These are phyloP conservation scores for Mercurialis annua DNA, from an alignment of 345 rosid genomes.

Conservation along the genomic window DNA sequence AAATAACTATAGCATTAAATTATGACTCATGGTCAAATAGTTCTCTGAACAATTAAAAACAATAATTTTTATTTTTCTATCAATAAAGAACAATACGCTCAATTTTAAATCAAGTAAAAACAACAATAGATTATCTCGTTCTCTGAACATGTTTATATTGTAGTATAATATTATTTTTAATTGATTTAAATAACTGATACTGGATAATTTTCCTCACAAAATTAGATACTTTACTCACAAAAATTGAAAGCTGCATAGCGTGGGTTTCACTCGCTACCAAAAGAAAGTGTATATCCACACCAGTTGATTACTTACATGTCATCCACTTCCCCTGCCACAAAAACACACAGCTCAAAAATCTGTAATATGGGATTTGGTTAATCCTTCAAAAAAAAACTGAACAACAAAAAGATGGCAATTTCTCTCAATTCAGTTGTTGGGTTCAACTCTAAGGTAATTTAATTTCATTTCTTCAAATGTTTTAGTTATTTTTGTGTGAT, in stretches of 20 bases:
- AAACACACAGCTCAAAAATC: background rate
- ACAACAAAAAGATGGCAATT: slow-evolving; percentile 34
- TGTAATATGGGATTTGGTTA: slow-evolving; percentile 17
- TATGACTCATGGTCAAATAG: too few relatives aligned
- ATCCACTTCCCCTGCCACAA: slow-evolving; percentile 17
- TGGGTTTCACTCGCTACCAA: slow-evolving; percentile 15
- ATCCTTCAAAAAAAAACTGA: slow-evolving; percentile 12
- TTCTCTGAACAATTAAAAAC: too few relatives aligned
- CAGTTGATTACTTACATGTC: slow-evolving; percentile 1
- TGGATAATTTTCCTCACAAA: too few relatives aligned
- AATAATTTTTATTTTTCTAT: too few relatives aligned
- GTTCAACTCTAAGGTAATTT: slow-evolving; percentile 31
- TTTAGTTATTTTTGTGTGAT: background rate
- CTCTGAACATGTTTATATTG: too few relatives aligned
- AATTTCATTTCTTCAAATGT: background rate
- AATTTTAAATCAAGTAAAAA: too few relatives aligned
- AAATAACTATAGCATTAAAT: too few relatives aligned
- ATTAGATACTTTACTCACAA: too few relatives aligned
- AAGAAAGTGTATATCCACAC: background rate
- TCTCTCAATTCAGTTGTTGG: slow-evolving; percentile 38
- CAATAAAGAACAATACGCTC: too few relatives aligned
- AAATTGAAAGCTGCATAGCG: slow-evolving; percentile 22
- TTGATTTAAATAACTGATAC: too few relatives aligned
- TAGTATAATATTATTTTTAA: too few relatives aligned
- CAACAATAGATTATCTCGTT: too few relatives aligned